A percentile compares a stretch with the other conserved stretches of the same genome.
These are phyloP conservation scores for Lactarius psammicola DNA, from an alignment of 768 basidiomycete genomes.

Conservation along the genomic window DNA sequence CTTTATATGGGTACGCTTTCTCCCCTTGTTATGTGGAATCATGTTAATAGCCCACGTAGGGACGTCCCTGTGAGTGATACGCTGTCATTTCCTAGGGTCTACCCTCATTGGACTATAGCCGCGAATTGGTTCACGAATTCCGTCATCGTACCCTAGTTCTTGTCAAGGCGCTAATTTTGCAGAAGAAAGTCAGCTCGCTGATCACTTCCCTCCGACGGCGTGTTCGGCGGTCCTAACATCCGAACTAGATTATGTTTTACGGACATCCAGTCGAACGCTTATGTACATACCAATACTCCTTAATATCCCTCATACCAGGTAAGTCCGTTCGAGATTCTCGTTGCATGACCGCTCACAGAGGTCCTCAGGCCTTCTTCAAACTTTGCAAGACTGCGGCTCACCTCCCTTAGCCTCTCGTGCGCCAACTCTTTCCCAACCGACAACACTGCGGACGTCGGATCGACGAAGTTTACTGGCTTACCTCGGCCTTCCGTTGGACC, in stretches of 20 bases:
- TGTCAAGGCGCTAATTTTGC: conserved; percentile 92
- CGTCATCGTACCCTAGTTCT: conserved; percentile 88
- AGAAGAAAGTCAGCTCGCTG: conserved; percentile 68
- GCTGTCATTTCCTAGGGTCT: conserved; percentile 26
- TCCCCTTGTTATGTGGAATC: neutral
- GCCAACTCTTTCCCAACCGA: conserved; percentile 64
- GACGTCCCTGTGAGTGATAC: conserved; percentile 55
- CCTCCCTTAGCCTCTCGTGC: conserved; percentile 69
- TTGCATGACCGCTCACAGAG: neutral
- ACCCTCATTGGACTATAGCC: conserved; percentile 43
- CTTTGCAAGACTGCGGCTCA: conserved; percentile 87
- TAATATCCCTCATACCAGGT: conserved; percentile 93
- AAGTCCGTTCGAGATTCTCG: conserved; percentile 27
- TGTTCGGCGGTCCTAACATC: conserved; percentile 5
- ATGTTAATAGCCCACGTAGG: conserved; percentile 41
- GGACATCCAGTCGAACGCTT: conserved; percentile 95
- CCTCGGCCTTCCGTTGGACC: conserved; percentile 87
- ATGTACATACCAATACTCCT: conserved; percentile 96
- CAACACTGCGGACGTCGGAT: conserved; percentile 84
- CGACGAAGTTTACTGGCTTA: conserved; percentile 88
- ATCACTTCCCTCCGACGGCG: neutral
- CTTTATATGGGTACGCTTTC: conserved; percentile 83
- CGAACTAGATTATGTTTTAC: conserved; percentile 85
- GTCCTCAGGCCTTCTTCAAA: conserved; percentile 75
- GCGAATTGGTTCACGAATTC: conserved; percentile 92